phyloP scores from a whole-genome alignment of 306 rosid species.

The Vigna mungo region DNA sequence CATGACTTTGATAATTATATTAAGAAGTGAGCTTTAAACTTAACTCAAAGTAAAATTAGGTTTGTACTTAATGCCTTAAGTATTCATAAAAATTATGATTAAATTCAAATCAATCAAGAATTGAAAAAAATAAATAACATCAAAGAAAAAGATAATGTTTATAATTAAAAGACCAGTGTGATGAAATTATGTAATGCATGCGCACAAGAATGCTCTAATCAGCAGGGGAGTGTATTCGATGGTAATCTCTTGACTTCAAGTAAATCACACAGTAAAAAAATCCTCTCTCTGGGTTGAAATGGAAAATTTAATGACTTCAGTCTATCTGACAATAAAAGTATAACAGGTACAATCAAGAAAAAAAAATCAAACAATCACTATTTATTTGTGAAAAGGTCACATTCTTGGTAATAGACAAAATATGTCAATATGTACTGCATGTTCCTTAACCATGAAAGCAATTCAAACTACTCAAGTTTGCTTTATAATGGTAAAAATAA shows the following conservation, averaged over 20 bases:
- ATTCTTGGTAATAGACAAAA: conserved; percentile 13
- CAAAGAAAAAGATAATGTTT: too few relatives aligned
- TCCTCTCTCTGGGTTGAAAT: conserved; percentile 87
- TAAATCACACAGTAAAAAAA: conserved; percentile 94
- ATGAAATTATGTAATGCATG: conserved; percentile 58
- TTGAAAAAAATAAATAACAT: too few relatives aligned
- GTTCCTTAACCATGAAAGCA: conserved; percentile 26
- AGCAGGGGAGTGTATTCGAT: conserved; percentile 93
- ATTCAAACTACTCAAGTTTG: conserved; percentile 24
- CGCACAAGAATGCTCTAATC: conserved; percentile 89
- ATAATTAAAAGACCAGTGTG: too few relatives aligned
- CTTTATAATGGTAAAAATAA: conserved; percentile 4
- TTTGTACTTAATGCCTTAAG: too few relatives aligned
- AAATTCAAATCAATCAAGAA: too few relatives aligned
- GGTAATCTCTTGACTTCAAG: conserved; percentile 92
- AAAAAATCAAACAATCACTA: neutral
- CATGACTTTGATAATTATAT: too few relatives aligned
- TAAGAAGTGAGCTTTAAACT: too few relatives aligned
- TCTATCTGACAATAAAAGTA: conserved; percentile 2
- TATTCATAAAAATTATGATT: too few relatives aligned
- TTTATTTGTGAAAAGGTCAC: conserved; percentile 13
- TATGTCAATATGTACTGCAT: conserved; percentile 15
- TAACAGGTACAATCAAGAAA: conserved; percentile 18
- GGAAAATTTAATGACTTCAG: conserved; percentile 38
- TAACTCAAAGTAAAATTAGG: too few relatives aligned